Percentiles rank a stretch among this genome's conserved stretches.
Conservation (phyloP, 257 asterid genomes). For the Solanum verrucosum region DNA sequence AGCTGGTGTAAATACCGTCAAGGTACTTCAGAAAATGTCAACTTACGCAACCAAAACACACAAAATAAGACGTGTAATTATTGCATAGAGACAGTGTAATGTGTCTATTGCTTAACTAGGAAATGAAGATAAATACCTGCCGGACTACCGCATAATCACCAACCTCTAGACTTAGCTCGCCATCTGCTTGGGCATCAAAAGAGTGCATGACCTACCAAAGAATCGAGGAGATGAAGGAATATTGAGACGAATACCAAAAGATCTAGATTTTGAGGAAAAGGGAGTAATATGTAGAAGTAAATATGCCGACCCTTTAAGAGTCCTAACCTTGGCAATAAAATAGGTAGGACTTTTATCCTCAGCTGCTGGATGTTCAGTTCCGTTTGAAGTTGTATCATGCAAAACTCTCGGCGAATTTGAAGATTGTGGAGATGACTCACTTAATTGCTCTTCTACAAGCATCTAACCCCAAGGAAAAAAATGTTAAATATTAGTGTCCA, state of each 20-base stretch:
- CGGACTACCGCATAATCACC: constrained; percentile 74
- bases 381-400: constrained; percentile 25
- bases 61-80: neutral
- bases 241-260: neutral
- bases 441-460: constrained; percentile 55
- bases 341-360: constrained; percentile 23
- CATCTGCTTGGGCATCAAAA: constrained; percentile 82
- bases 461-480: constrained; percentile 32
- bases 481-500: neutral
- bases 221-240: neutral
- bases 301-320: neutral
- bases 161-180: constrained; percentile 66
- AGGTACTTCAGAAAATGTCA: neutral
- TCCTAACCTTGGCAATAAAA: constrained; percentile 61
- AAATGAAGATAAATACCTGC: constrained; percentile 38
- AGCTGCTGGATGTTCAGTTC: constrained; percentile 21
- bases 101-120: neutral
- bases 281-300: neutral
- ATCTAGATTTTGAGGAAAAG: neutral
- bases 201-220: constrained; percentile 64
- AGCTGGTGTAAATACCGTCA: neutral
- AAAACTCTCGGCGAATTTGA: constrained; percentile 23
- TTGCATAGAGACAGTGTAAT: neutral
- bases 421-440: constrained; percentile 34
- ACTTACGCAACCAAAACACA: neutral